Percentiles rank a stretch among this genome's conserved stretches.
These are phyloP conservation scores for Verticillium nubilum DNA, from an alignment of 2,329 filamentous ascomycete genomes.

Conservation along the genomic window DNA sequence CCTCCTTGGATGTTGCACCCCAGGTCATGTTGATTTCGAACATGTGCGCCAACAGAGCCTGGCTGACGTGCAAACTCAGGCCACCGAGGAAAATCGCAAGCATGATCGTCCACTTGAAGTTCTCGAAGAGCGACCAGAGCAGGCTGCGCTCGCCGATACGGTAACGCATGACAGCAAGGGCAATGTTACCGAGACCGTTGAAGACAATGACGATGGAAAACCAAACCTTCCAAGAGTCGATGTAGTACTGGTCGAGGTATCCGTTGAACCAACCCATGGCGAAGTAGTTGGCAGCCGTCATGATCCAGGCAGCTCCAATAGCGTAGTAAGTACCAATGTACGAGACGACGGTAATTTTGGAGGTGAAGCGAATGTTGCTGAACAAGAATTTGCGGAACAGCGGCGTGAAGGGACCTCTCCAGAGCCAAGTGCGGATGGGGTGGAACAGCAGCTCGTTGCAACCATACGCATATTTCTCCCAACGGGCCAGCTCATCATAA, in stretches of 20 bases:
- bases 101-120: conserved; percentile 69
- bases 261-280: conserved; percentile 71
- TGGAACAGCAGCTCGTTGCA: conserved; percentile 81
- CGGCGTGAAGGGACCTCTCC: conserved; percentile 70
- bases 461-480: conserved; percentile 84
- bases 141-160: conserved; percentile 60
- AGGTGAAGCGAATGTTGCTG: conserved; percentile 68
- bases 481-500: conserved; percentile 77
- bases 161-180: conserved; percentile 68
- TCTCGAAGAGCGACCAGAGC: conserved; percentile 51
- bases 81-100: conserved; percentile 80
- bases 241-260: conserved; percentile 73
- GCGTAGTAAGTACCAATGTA: conserved; percentile 81
- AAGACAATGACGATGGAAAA: conserved; percentile 77
- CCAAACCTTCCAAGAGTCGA: conserved; percentile 75
- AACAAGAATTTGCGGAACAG: conserved; percentile 70
- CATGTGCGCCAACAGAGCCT: conserved; percentile 76
- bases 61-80: conserved; percentile 72
- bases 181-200: conserved; percentile 67
- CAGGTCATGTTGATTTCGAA: conserved; percentile 82
- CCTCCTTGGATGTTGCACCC: conserved; percentile 81
- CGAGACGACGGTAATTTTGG: conserved; percentile 69
- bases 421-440: conserved; percentile 67
- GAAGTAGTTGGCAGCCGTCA: conserved; percentile 71
- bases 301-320: conserved; percentile 68